phyloP scores from a whole-genome alignment of 2,329 filamentous ascomycete species.

The Pyrenophora teres region DNA sequence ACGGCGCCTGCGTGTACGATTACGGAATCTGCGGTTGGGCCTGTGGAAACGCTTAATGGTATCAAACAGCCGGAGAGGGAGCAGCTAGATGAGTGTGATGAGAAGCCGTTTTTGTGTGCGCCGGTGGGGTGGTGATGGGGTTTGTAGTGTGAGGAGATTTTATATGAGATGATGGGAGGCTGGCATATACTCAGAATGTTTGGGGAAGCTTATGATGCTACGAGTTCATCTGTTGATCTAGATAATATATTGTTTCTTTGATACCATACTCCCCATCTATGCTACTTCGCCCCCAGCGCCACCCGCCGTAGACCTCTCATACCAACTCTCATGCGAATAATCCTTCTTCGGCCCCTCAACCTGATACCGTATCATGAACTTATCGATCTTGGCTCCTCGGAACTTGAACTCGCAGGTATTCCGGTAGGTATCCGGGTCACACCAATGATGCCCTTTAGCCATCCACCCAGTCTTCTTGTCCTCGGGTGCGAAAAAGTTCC shows the following conservation, averaged over 20 bases:
- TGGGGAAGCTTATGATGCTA: too few relatives aligned
- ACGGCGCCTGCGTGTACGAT: background rate
- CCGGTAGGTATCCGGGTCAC: constrained; percentile 72
- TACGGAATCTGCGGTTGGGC: background rate
- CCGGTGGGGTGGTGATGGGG: background rate
- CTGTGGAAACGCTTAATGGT: background rate
- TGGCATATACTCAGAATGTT: too few relatives aligned
- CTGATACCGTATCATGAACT: constrained; percentile 59
- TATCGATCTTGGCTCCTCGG: constrained; percentile 27
- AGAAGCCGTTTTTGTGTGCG: background rate
- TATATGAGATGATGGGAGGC: background rate
- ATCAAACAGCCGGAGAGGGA: background rate
- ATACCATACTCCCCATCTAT: background rate
- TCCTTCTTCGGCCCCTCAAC: constrained; percentile 76
- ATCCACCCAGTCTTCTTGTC: constrained; percentile 58
- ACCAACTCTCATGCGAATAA: constrained; percentile 57
- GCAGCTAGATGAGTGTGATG: background rate
- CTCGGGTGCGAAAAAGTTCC: constrained; percentile 61
- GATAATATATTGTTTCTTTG: too few relatives aligned
- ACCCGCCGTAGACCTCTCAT: constrained; percentile 24
- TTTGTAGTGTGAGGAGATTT: too few relatives aligned
- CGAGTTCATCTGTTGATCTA: too few relatives aligned
- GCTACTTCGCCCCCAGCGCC: background rate
- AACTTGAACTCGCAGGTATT: constrained; percentile 70
- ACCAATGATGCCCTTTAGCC: constrained; percentile 71